phyloP scores from a whole-genome alignment of 2,329 filamentous ascomycete species.

The Monosporascus sp. region DNA sequence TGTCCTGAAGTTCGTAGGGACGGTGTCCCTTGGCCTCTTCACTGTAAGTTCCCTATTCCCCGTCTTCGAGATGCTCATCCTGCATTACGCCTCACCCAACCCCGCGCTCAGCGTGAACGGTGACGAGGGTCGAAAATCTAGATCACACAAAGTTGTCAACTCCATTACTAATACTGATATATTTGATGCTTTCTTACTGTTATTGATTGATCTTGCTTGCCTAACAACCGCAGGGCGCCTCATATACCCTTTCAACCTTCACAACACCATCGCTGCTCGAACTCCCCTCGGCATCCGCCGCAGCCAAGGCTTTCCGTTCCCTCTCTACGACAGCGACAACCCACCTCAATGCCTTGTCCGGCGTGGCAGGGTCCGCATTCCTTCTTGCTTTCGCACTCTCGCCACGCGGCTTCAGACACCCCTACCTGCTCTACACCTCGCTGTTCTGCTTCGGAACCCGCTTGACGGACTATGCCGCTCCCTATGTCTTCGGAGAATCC shows the following conservation, averaged over 20 bases:
- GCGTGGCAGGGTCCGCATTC: conserved; percentile 66
- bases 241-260: conserved; percentile 74
- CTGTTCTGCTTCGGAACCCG: conserved; percentile 61
- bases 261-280: conserved; percentile 76
- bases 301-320: conserved; percentile 65
- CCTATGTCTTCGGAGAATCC: conserved; percentile 32
- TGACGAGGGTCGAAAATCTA: not conserved
- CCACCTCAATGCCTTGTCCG: conserved; percentile 63
- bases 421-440: conserved; percentile 84
- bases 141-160: not conserved
- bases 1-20: conserved; percentile 87
- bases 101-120: conserved; percentile 13
- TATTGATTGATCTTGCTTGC: conserved; percentile 5
- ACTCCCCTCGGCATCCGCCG: conserved; percentile 70
- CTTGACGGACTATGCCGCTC: conserved; percentile 45
- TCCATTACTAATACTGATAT: conserved; percentile 7
- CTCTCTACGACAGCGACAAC: conserved; percentile 59
- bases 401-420: conserved; percentile 70
- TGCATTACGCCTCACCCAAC: conserved; percentile 4
- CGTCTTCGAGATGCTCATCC: conserved; percentile 2
- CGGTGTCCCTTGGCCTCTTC: conserved; percentile 79
- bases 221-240: conserved; percentile 63
- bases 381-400: conserved; percentile 75
- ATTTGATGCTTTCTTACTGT: not conserved
- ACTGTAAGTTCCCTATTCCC: conserved; percentile 56